Percentiles rank a stretch among this genome's conserved stretches.
Conservation (phyloP, 768 basidiomycete genomes). For the Boletus insuetus region DNA sequence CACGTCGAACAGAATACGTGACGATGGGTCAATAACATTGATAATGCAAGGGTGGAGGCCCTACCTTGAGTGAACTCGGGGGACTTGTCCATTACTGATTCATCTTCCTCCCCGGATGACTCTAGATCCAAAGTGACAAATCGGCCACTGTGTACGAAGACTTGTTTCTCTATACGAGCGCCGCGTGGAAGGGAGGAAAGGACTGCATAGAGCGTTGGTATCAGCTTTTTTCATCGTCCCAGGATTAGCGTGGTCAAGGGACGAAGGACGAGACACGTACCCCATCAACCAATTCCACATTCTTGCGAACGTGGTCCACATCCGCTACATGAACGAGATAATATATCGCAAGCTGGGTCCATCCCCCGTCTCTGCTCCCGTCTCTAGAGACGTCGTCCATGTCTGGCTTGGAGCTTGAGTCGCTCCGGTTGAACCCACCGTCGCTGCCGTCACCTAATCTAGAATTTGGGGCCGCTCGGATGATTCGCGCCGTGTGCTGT, state of each 20-base stretch:
- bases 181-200: conserved; percentile 68
- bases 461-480: conserved; percentile 50
- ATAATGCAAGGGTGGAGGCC: background rate
- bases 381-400: conserved; percentile 35
- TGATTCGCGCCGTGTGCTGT: conserved; percentile 77
- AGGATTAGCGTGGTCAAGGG: background rate
- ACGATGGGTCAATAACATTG: background rate
- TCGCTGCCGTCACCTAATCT: conserved; percentile 30
- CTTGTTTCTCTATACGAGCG: conserved; percentile 76
- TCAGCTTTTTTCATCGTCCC: conserved; percentile 10
- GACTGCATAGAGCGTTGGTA: conserved; percentile 54
- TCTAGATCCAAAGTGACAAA: conserved; percentile 36
- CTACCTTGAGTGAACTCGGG: conserved; percentile 45
- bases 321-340: conserved; percentile 56
- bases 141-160: conserved; percentile 66
- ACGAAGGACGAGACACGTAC: conserved; percentile 9
- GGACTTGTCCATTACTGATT: conserved; percentile 28
- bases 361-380: conserved; percentile 38
- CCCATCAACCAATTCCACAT: conserved; percentile 29
- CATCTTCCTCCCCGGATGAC: conserved; percentile 27
- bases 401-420: conserved; percentile 1
- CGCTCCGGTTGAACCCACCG: conserved; percentile 25
- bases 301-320: conserved; percentile 40
- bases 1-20: background rate
- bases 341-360: conserved; percentile 63